Conservation (phyloP, 2,329 filamentous ascomycete genomes). For the Chrysoporthe austroafricana region DNA sequence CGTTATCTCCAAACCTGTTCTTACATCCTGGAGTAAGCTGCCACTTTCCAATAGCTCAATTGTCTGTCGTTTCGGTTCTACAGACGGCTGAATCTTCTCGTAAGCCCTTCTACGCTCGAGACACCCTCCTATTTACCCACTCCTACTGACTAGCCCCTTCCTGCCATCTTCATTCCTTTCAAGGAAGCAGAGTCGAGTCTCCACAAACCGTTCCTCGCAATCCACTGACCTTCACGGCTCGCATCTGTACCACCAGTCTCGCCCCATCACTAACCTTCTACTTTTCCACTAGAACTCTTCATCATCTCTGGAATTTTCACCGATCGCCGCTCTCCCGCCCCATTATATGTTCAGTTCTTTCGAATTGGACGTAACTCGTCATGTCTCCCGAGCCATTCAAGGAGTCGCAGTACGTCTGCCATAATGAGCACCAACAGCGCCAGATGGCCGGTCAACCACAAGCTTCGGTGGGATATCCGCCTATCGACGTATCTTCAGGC, state of each 20-base stretch:
- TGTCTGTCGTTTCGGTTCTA: not conserved
- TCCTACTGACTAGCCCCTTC: not conserved
- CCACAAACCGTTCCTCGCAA: not conserved
- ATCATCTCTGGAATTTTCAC: not conserved
- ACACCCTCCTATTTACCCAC: not conserved
- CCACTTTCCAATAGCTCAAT: not conserved
- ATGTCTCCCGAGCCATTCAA: not conserved
- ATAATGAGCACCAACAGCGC: not conserved
- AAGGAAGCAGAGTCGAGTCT: not conserved
- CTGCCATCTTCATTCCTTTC: not conserved
- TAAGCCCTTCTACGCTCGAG: not conserved
- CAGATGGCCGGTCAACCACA: not conserved
- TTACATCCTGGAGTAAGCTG: not conserved
- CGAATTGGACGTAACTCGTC: not conserved
- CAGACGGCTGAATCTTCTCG: not conserved
- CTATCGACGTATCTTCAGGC: rapidly evolving
- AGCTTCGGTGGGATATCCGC: not conserved
- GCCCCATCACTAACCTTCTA: not conserved
- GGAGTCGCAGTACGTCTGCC: not conserved
- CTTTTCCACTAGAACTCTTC: not conserved
- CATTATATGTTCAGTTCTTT: not conserved
- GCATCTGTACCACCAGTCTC: not conserved
- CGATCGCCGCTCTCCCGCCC: not conserved
- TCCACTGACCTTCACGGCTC: not conserved
- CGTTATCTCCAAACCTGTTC: not conserved